Evolutionary conservation across 2,329 filamentous ascomycete species (phyloP).

Genomic region (Fusarium austroafricanum): DNA sequence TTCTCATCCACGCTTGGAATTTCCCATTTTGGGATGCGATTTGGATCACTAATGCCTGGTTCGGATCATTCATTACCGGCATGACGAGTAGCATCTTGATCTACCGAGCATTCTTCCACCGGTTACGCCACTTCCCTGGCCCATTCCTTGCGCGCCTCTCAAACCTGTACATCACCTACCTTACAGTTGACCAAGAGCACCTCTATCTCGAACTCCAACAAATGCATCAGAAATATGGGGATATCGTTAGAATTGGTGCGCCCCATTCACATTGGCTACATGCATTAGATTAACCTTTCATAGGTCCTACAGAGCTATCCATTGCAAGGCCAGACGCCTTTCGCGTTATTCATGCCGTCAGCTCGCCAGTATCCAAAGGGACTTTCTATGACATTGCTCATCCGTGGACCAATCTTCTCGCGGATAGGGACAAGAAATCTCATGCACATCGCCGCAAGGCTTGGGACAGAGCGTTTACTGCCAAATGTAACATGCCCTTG

Average conservation of each 20-base stretch:
- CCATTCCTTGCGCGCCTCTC: constrained; percentile 26
- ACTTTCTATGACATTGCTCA: constrained; percentile 28
- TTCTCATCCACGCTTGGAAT: neutral
- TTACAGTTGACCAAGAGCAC: constrained; percentile 3
- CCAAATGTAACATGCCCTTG: too few species aligned
- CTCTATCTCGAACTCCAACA: constrained; percentile 21
- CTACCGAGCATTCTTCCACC: constrained; percentile 30
- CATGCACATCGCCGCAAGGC: constrained; percentile 28
- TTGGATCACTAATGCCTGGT: neutral
- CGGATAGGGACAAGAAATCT: constrained; percentile 1
- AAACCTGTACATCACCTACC: neutral
- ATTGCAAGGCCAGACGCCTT: constrained; percentile 28
- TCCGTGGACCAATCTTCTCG: constrained; percentile 16
- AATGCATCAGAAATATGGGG: constrained; percentile 27
- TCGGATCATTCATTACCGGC: neutral
- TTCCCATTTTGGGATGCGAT: neutral
- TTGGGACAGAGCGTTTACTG: constrained; percentile 34
- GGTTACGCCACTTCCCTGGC: constrained; percentile 19
- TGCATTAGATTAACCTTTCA: rapidly evolving
- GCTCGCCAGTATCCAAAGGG: constrained; percentile 7
- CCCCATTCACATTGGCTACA: rapidly evolving
- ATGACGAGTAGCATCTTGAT: constrained; percentile 5
- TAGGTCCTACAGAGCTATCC: constrained; percentile 22
- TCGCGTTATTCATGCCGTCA: constrained; percentile 18
- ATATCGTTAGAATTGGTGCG: constrained; percentile 30